These are phyloP conservation scores for Mollisia scopiformis DNA, from an alignment of 2,329 filamentous ascomycete genomes.

Conservation along the genomic window DNA sequence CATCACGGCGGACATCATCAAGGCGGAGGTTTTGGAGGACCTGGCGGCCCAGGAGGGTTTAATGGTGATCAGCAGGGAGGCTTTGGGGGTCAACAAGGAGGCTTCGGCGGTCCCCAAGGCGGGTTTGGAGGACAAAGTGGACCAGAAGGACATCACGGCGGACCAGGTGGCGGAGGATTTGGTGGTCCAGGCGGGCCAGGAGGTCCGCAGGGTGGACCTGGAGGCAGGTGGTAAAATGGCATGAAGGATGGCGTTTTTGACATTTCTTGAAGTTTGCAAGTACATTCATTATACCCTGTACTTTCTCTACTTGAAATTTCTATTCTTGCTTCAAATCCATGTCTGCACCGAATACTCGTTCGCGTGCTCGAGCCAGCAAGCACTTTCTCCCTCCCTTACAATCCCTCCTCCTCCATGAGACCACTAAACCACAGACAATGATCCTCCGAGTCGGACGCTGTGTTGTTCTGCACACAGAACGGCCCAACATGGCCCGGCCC, in stretches of 20 bases:
- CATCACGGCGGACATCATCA: neutral
- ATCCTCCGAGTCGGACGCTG: too few species aligned
- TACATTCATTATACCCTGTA: too few species aligned
- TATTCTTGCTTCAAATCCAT: neutral
- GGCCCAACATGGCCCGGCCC: too few species aligned
- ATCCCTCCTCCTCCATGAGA: too few species aligned
- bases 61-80: slow-evolving; percentile 1
- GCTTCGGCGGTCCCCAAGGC: neutral
- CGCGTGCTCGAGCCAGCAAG: too few species aligned
- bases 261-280: neutral
- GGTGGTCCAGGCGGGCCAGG: neutral
- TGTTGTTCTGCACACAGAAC: too few species aligned
- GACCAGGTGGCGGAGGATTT: slow-evolving; percentile 2
- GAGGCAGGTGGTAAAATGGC: neutral
- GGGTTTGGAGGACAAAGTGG: slow-evolving; percentile 1
- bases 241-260: neutral
- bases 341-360: too few species aligned
- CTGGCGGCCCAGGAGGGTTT: too few species aligned
- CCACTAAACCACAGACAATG: too few species aligned
- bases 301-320: too few species aligned
- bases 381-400: too few species aligned
- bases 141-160: neutral
- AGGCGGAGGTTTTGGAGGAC: neutral
- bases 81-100: neutral
- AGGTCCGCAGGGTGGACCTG: neutral